Evolutionary conservation across 495 filamentous ascomycete genomes (phyloP), one percentile per base, ranked within the genome.

Genomic region (Hypoxylon crocopeplum): DNA sequence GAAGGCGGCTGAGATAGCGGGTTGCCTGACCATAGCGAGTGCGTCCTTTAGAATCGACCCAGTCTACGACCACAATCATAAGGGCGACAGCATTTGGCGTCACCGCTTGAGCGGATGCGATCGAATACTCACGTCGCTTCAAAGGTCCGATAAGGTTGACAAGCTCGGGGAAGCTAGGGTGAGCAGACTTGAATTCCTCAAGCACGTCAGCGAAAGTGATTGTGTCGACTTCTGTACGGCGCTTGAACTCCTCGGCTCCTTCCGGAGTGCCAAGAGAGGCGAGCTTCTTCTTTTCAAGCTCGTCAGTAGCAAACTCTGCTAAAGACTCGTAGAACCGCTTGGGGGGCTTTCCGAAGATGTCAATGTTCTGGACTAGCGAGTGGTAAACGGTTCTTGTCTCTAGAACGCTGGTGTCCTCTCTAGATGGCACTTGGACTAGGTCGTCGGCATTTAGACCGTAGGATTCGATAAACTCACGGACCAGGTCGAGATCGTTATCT

Each of bases 81-180:
- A 98, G 82, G n/a, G 91, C 83, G 41, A 98, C 91, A 56, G 82
- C 85, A 60, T 80, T 90, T 2, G 94, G 93, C 2, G 89, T 90
- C 5, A 96, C 93, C 59, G 91, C 91, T 76, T 98, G 94, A 42
- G 90, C 91, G 7, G 93, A 97, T 22, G 94, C 95, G 63, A 98
- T 97, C 17, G 90, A 95, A 84, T 98, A 98, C 74, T 98, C 94
- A 48, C 94, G 85, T 45, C 94, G 90, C 82, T 98, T 98, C 77
- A 96, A 84, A 6, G 94, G 95, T 45, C 82, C 84, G 44, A 98
- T 88, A 48, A 98, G 90, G 62, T 88, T 88, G 47, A 89, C 87
- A 55, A 98, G 88, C 68, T 98, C 93, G 67, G 92, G 86, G 83
- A 98, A 95, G 53, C 80, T 77, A 3, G 93, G 94, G 68, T 88